These are phyloP conservation scores for Hyphopichia fennica DNA, from an alignment of 1,139 yeast genomes.

Conservation along the genomic window DNA sequence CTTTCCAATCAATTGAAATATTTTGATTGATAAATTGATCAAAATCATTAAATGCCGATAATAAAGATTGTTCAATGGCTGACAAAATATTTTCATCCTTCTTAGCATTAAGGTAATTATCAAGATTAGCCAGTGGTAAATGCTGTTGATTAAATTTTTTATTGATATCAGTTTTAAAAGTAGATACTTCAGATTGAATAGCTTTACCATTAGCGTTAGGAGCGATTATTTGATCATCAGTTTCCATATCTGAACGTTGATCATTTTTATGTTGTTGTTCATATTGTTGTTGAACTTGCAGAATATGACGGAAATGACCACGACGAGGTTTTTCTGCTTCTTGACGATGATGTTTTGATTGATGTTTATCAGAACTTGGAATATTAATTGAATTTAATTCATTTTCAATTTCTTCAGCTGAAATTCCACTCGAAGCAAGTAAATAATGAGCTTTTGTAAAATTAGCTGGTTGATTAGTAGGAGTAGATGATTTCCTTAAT, in stretches of 20 bases:
- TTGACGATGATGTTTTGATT: background rate
- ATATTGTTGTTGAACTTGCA: background rate
- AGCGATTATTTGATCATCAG: background rate
- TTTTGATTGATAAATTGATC: conserved; percentile 74
- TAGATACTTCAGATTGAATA: background rate
- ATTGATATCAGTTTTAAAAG: background rate
- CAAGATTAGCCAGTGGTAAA: conserved; percentile 30
- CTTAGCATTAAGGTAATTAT: conserved; percentile 59
- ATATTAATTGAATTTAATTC: conserved; percentile 50
- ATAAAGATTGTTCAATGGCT: conserved; percentile 80
- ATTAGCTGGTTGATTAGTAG: conserved; percentile 33
- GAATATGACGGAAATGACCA: background rate
- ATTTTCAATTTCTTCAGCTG: conserved; percentile 81
- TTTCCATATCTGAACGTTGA: background rate
- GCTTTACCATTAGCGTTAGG: background rate
- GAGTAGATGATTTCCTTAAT: conserved; percentile 43
- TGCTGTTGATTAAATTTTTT: background rate
- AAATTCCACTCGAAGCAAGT: conserved; percentile 85
- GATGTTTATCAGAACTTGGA: conserved; percentile 12
- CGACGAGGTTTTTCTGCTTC: background rate
- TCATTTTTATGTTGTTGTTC: background rate
- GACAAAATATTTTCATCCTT: conserved; percentile 82
- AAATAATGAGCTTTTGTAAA: conserved; percentile 89
- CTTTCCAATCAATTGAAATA: conserved; percentile 81
- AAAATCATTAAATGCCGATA: conserved; percentile 77